These are phyloP conservation scores for Viola odorata DNA, from an alignment of 345 rosid species.

Conservation along the genomic window DNA sequence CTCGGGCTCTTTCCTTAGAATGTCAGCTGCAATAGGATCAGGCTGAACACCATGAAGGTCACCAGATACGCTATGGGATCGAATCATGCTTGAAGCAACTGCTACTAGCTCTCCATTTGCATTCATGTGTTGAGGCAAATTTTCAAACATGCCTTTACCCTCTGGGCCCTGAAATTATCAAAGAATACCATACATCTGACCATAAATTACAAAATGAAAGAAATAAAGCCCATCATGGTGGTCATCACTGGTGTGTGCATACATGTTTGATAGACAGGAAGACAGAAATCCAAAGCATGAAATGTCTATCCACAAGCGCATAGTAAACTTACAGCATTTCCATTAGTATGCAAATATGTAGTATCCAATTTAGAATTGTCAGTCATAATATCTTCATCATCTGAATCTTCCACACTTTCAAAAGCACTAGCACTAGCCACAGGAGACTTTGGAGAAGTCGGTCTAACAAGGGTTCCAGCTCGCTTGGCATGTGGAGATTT, in stretches of 20 bases:
- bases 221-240: background rate
- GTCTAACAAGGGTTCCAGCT: conserved; percentile 53
- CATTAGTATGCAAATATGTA: conserved; percentile 60
- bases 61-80: conserved; percentile 91
- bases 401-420: conserved; percentile 87
- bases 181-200: too few species aligned
- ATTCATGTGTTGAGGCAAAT: conserved; percentile 38
- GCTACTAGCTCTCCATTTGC: conserved; percentile 58
- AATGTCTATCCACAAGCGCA: conserved; percentile 4
- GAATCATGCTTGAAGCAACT: conserved; percentile 72
- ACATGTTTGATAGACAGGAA: background rate
- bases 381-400: conserved; percentile 79
- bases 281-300: background rate
- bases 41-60: conserved; percentile 98
- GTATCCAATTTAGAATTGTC: conserved; percentile 54
- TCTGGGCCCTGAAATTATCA: conserved; percentile 30
- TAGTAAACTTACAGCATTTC: conserved; percentile 61
- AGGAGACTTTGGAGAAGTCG: conserved; percentile 92
- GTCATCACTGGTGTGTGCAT: background rate
- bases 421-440: conserved; percentile 90
- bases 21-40: conserved; percentile 97
- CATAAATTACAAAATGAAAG: background rate
- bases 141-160: conserved; percentile 10
- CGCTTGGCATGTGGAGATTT: conserved; percentile 61
- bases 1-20: conserved; percentile 96